These are phyloP conservation scores for Gymnopus androsaceus DNA, from an alignment of 1,284 basidiomycete species.

Conservation along the genomic window DNA sequence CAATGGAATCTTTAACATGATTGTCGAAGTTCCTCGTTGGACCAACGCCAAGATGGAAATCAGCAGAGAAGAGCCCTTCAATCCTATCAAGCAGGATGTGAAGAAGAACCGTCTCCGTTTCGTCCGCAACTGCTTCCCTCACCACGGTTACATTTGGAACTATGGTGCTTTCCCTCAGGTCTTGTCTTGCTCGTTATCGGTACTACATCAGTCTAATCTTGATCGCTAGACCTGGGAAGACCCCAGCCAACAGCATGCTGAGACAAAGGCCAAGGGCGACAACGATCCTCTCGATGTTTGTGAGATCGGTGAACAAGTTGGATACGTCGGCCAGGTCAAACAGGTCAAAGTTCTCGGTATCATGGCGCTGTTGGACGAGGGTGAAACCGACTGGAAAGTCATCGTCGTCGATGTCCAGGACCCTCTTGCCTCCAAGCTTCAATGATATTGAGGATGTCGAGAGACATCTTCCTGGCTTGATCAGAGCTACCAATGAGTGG, in stretches of 20 bases:
- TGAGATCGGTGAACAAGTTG: constrained; percentile 99
- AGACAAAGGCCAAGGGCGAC: constrained; percentile 99
- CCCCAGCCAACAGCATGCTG: constrained; percentile 83
- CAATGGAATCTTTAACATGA: constrained; percentile 96
- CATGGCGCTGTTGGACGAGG: constrained; percentile 98
- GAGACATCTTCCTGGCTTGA: constrained; percentile 94
- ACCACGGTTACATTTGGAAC: constrained; percentile 99
- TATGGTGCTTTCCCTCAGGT: constrained; percentile 97
- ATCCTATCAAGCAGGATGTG: constrained; percentile 99
- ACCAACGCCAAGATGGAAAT: constrained; percentile 99
- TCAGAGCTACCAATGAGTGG: constrained; percentile 97
- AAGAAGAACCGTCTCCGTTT: constrained; percentile 96
- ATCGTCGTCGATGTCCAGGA: constrained; percentile 97
- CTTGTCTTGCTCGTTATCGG: not conserved
- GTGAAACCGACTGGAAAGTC: constrained; percentile 99
- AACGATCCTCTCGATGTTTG: constrained; percentile 99
- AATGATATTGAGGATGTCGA: constrained; percentile 99
- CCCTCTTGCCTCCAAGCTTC: constrained; percentile 92
- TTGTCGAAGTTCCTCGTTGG: constrained; percentile 99
- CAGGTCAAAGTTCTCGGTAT: constrained; percentile 99
- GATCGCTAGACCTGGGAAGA: constrained; percentile 98
- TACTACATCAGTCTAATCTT: not conserved
- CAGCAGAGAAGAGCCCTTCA: constrained; percentile 95
- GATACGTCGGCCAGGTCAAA: constrained; percentile 97
- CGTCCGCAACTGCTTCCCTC: constrained; percentile 99